Percentiles rank a stretch among this genome's conserved stretches.
Evolutionary conservation across 495 filamentous ascomycete genomes (phyloP).

Genomic region (Filosporella fistucella): DNA sequence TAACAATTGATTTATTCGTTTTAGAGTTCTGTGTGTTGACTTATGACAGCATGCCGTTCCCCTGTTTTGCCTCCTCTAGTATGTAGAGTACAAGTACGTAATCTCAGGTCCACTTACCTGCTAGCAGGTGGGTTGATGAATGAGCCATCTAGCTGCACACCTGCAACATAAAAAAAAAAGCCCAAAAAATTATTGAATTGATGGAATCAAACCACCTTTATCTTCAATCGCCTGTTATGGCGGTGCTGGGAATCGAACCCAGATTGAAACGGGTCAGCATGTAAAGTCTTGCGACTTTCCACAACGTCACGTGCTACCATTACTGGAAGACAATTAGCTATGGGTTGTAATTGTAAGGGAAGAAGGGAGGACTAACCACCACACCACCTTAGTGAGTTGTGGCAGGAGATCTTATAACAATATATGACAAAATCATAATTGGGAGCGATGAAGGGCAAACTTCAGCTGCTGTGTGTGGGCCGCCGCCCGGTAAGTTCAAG

Average conservation of each 20-base stretch:
- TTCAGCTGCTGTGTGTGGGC: no score
- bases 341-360: neutral
- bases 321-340: conserved; percentile 12
- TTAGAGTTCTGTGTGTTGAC: no score
- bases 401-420: no score
- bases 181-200: conserved; percentile 7
- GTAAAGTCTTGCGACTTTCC: conserved; percentile 5
- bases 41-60: no score
- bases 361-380: conserved; percentile 13
- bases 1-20: no score
- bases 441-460: no score
- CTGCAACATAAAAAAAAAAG: conserved; percentile 9
- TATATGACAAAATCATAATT: no score
- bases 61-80: no score
- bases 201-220: conserved; percentile 17
- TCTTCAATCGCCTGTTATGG: conserved; percentile 23
- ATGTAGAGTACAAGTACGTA: neutral
- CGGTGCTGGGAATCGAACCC: conserved; percentile 41
- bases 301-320: conserved; percentile 28
- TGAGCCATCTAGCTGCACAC: neutral
- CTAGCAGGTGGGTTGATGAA: neutral
- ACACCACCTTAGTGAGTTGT: conserved; percentile 20
- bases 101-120: neutral
- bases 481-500: no score
- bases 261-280: conserved; percentile 31